These are phyloP conservation scores for Malassezia sp. DNA, from an alignment of 1,284 basidiomycete genomes.

Conservation along the genomic window DNA sequence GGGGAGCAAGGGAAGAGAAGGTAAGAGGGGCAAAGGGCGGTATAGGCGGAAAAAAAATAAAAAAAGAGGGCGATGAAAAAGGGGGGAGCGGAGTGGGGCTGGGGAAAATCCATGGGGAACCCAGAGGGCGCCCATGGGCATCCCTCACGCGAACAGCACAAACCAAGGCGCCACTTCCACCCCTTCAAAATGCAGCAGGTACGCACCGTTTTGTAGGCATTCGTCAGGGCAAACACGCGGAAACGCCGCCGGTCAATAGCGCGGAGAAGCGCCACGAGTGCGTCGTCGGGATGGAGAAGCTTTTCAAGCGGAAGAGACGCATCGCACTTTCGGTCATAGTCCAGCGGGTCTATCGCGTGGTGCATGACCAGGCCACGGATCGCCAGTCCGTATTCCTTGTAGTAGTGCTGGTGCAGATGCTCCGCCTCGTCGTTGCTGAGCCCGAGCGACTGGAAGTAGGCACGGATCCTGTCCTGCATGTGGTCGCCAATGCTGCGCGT, in stretches of 20 bases:
- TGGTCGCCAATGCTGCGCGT: slow-evolving; percentile 55
- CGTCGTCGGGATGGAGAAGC: slow-evolving; percentile 60
- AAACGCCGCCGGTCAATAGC: slow-evolving; percentile 67
- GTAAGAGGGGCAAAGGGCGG: too few relatives aligned
- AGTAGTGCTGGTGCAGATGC: slow-evolving; percentile 63
- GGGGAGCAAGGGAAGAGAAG: too few relatives aligned
- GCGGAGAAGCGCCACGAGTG: slow-evolving; percentile 58
- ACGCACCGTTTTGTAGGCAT: slow-evolving; percentile 35
- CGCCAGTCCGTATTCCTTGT: slow-evolving; percentile 67
- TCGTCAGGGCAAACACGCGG: slow-evolving; percentile 49
- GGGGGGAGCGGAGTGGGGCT: too few relatives aligned
- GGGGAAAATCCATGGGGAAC: too few relatives aligned
- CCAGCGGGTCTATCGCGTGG: slow-evolving; percentile 70
- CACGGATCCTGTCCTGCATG: slow-evolving; percentile 72
- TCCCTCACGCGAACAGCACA: neutral
- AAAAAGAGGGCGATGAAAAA: too few relatives aligned
- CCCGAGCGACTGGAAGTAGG: slow-evolving; percentile 64
- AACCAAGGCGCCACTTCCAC: neutral
- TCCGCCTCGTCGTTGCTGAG: slow-evolving; percentile 61
- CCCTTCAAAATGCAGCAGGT: neutral
- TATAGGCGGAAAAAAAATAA: too few relatives aligned
- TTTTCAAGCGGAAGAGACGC: slow-evolving; percentile 69
- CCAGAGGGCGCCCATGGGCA: slow-evolving; percentile 10
- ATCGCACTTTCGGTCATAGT: slow-evolving; percentile 75
- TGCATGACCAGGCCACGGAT: slow-evolving; percentile 67